These are phyloP conservation scores for Crithidia sp. DNA, from an alignment of 208 protist genomes.

Conservation along the genomic window DNA sequence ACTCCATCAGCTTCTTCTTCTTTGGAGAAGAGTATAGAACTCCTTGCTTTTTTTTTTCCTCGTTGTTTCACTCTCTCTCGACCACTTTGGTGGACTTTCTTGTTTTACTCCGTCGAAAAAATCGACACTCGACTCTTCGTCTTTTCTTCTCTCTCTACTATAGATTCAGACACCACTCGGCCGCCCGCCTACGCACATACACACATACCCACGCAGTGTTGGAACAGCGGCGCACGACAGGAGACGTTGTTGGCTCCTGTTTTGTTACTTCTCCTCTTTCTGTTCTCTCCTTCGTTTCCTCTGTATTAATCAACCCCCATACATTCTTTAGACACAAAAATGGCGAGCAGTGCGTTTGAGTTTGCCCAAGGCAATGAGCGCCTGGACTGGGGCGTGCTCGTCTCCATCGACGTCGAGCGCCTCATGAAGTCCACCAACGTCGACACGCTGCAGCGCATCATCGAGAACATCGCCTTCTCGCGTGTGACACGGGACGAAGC, in stretches of 20 bases:
- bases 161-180: not conserved
- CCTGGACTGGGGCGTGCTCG: slow-evolving; percentile 90
- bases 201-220: slow-evolving; percentile 5
- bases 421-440: slow-evolving; percentile 85
- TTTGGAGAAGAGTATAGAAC: not conserved
- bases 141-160: too few relatives aligned
- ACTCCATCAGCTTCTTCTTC: not conserved
- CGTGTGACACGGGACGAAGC: slow-evolving; percentile 87
- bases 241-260: too few relatives aligned
- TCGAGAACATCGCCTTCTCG: slow-evolving; percentile 91
- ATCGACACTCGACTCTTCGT: too few relatives aligned
- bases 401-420: slow-evolving; percentile 83
- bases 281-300: too few relatives aligned
- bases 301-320: too few relatives aligned
- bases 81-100: too few relatives aligned
- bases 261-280: too few relatives aligned
- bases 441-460: slow-evolving; percentile 85
- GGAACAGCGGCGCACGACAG: too few relatives aligned
- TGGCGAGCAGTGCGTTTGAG: slow-evolving; percentile 54
- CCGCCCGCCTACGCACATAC: slow-evolving; percentile 4
- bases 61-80: not conserved
- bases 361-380: slow-evolving; percentile 87
- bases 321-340: not conserved
- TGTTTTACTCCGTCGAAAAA: too few relatives aligned
- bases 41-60: not conserved